Percentiles rank a stretch among this genome's conserved stretches.
Conservation (phyloP, 257 asterid species). For the Forsythia suspensa region DNA sequence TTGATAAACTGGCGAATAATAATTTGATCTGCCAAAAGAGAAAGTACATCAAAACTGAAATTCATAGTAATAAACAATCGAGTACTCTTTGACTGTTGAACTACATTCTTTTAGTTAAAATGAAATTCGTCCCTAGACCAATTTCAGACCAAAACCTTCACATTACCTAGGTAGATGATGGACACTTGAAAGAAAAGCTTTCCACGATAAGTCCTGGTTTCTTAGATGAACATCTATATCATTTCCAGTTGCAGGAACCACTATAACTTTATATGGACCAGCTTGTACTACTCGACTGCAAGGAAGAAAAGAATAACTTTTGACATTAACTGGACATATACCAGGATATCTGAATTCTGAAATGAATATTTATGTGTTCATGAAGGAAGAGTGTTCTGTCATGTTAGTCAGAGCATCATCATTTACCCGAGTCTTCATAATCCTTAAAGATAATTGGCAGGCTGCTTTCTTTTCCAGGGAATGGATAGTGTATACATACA, state of each 20-base stretch:
- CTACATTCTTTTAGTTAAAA: neutral
- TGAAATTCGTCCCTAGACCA: neutral
- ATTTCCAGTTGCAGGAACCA: constrained; percentile 70
- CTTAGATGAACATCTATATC: constrained; percentile 64
- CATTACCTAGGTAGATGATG: constrained; percentile 55
- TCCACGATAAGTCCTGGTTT: constrained; percentile 69
- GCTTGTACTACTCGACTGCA: constrained; percentile 89
- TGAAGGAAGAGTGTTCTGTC: neutral
- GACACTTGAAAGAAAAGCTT: constrained; percentile 59
- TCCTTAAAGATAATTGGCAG: neutral
- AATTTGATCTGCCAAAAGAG: constrained; percentile 52
- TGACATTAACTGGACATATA: constrained; percentile 7
- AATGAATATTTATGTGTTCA: no score
- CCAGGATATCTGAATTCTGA: neutral
- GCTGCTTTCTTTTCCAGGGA: neutral
- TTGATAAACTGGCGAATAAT: constrained; percentile 62
- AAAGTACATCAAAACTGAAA: constrained; percentile 2
- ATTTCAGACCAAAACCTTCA: neutral
- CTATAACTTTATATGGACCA: constrained; percentile 58
- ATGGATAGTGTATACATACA: neutral
- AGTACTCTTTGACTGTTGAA: constrained; percentile 9
- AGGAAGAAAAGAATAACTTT: neutral
- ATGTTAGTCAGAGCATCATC: constrained; percentile 5
- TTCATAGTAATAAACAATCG: neutral
- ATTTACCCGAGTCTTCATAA: no score